Evolutionary conservation across 108 stramenopile species (phyloP), one percentile per base, ranked within the genome.

Genomic region (Thalassiosira profunda): DNA sequence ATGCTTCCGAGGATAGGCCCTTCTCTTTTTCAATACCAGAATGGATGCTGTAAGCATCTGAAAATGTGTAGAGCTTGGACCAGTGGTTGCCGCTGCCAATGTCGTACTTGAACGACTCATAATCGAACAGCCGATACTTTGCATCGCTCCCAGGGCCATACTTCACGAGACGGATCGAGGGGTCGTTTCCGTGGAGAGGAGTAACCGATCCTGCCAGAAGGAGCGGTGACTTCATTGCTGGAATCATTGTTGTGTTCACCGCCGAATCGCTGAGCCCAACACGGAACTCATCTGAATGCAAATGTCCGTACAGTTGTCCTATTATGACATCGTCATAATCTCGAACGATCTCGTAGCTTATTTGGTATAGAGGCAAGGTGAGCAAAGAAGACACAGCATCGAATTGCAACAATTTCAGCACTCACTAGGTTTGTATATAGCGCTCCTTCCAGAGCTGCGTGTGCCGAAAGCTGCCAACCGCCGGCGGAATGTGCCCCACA

Each of bases 221-320:
- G 1, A 88, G 34, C 8, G 87, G 87, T 17, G 78, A 57, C 48
- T 31, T 67, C 14, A 71, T 23, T 26, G 40, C n/a, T n/a, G 63
- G 70, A 25, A 59, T 63, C 35, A 15, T 56, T 48, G 21, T 43
- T 18, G 40, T 38, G 31, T 43, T 30, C 1, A 9, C 24, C 28
- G n/a, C 49, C 5, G 28, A 10, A 23, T 40, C 55, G 24, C n/a
- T 38, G 29, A 38, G 17, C 14, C 81, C 65, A 29, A 86, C 70
- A 15, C 89, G 86, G 68, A 91, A 88, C 67, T 91, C 90, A 70
- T 88, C 86, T 4, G 76, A 54, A 72, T 91, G 90, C 29, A 88
- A 53, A 68, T 91, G 90, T 2, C 90, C 90, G 83, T 81, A 91
- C 21, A 91, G 56, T 43, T 88, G 85, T 15, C 62, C 85, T 25